Evolutionary conservation across 2,329 filamentous ascomycete species (phyloP).

Genomic region (Cladophialophora carrionii): DNA sequence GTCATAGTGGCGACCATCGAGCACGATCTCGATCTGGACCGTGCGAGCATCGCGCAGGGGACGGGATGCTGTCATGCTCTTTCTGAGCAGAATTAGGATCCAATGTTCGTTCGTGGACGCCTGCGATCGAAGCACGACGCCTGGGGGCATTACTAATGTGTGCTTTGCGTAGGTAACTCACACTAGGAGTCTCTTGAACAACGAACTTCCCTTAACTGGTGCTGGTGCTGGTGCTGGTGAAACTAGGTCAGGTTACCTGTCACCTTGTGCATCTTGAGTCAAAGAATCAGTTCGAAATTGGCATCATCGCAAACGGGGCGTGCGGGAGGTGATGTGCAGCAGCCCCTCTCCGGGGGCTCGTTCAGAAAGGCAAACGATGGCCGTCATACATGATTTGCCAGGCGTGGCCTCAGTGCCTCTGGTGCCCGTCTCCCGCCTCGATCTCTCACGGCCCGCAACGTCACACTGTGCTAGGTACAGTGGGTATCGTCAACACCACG

Average conservation of each 20-base stretch:
- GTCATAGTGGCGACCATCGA: not conserved
- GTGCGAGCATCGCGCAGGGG: not conserved
- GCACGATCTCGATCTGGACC: not conserved
- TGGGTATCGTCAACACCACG: not conserved
- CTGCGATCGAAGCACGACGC: not conserved
- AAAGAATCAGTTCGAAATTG: not conserved
- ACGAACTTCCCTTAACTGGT: not conserved
- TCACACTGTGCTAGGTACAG: not conserved
- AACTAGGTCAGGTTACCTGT: not conserved
- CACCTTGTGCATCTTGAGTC: not conserved
- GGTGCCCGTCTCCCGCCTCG: not conserved
- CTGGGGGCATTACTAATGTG: not conserved
- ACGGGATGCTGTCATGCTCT: not conserved
- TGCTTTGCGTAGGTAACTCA: not conserved
- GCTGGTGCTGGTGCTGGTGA: not conserved
- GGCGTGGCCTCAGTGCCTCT: not conserved
- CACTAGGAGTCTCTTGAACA: not conserved
- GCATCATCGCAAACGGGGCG: not conserved
- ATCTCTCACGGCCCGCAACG: not conserved
- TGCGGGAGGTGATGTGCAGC: not conserved
- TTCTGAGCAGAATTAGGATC: not conserved
- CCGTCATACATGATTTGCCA: not conserved
- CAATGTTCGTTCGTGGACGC: not conserved
- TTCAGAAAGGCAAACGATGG: not conserved
- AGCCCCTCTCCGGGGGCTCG: not conserved